Evolutionary conservation across 768 basidiomycete genomes (phyloP).

Genomic region (Mycena alexandri): DNA sequence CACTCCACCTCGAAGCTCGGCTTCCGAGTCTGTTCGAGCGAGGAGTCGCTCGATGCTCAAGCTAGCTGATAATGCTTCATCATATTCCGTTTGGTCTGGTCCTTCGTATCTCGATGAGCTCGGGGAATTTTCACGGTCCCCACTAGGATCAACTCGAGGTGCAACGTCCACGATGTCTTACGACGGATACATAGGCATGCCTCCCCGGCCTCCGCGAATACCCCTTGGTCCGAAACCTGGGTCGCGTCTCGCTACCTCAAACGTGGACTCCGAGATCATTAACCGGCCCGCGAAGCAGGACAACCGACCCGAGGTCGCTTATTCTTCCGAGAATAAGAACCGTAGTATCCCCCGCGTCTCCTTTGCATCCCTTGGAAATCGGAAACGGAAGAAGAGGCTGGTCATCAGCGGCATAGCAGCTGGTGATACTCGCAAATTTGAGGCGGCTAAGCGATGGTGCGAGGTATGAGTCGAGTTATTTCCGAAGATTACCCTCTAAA

Average conservation of each 20-base stretch:
- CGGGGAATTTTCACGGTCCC: conserved; percentile 40
- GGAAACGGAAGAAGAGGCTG: conserved; percentile 72
- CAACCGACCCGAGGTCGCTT: conserved; percentile 51
- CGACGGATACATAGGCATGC: conserved; percentile 32
- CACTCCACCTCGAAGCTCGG: conserved; percentile 56
- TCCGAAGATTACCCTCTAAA: conserved; percentile 18
- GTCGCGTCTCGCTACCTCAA: conserved; percentile 40
- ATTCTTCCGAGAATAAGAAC: conserved; percentile 43
- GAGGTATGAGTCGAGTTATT: conserved; percentile 60
- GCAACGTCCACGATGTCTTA: conserved; percentile 33
- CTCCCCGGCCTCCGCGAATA: conserved; percentile 42
- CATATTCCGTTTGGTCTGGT: conserved; percentile 44
- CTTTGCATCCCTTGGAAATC: conserved; percentile 56
- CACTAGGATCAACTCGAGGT: conserved; percentile 7
- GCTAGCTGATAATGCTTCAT: conserved; percentile 44
- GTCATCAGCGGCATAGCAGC: conserved; percentile 77
- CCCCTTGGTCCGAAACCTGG: conserved; percentile 50
- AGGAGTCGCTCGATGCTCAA: conserved; percentile 51
- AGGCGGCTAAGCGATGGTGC: conserved; percentile 81
- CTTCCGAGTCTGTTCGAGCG: conserved; percentile 56
- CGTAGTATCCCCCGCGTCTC: conserved; percentile 49
- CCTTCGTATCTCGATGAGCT: conserved; percentile 37
- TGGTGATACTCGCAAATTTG: conserved; percentile 72
- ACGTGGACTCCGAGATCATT: conserved; percentile 27
- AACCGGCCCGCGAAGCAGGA: conserved; percentile 20